Evolutionary conservation across 2,329 filamentous ascomycete genomes (phyloP).

Genomic region (Myriosclerotinia scirpicola): DNA sequence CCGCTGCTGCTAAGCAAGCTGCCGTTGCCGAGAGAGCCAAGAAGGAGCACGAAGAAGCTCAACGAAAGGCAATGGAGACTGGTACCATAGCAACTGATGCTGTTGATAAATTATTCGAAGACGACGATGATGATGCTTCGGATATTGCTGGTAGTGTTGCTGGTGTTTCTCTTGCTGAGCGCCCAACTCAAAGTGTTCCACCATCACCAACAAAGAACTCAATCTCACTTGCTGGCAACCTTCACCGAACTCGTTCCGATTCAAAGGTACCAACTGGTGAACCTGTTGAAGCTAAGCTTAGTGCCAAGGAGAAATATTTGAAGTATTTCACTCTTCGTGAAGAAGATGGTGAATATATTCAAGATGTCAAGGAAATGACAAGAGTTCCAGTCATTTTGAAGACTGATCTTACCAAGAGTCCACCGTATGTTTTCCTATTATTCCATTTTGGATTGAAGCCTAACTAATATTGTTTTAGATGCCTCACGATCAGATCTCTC

Average conservation of each 20-base stretch:
- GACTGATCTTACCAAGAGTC: slow-evolving; percentile 97
- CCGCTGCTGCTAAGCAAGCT: slow-evolving; percentile 74
- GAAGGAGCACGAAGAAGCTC: slow-evolving; percentile 86
- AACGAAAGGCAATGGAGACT: slow-evolving; percentile 91
- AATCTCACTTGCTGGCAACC: slow-evolving; percentile 61
- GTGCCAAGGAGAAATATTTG: slow-evolving; percentile 94
- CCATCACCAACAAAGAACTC: slow-evolving; percentile 82
- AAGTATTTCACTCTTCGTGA: slow-evolving; percentile 87
- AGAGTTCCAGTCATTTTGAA: slow-evolving; percentile 96
- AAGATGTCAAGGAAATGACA: slow-evolving; percentile 98
- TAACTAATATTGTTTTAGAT: slow-evolving; percentile 55
- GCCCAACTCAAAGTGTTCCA: slow-evolving; percentile 92
- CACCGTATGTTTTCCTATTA: slow-evolving; percentile 73
- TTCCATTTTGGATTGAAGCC: background rate
- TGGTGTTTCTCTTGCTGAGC: slow-evolving; percentile 83
- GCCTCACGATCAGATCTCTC: slow-evolving; percentile 78
- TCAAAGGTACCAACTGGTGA: slow-evolving; percentile 81
- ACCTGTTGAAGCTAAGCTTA: slow-evolving; percentile 74
- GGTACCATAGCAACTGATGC: slow-evolving; percentile 91
- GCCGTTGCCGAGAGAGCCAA: slow-evolving; percentile 78
- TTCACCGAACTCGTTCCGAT: slow-evolving; percentile 89
- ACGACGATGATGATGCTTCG: slow-evolving; percentile 79
- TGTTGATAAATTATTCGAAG: slow-evolving; percentile 92
- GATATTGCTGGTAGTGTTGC: slow-evolving; percentile 90
- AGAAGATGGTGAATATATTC: slow-evolving; percentile 92